A percentile compares a stretch with the other conserved stretches of the same genome.
Conservation (phyloP, 2,329 filamentous ascomycete species). For the Microdochium nivale region DNA sequence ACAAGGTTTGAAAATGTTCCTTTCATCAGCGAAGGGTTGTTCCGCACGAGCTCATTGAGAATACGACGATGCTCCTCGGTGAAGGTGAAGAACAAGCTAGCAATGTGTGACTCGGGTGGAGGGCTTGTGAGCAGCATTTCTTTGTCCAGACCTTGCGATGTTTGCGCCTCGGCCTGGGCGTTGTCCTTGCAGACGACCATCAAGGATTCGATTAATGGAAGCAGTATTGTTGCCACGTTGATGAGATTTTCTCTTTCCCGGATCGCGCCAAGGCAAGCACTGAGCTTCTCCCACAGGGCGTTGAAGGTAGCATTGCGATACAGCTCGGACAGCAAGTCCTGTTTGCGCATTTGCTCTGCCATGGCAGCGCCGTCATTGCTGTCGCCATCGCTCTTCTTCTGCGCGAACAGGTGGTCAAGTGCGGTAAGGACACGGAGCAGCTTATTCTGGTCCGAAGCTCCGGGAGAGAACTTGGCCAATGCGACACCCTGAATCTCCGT, state of each 20-base stretch:
- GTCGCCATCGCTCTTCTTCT: conserved; percentile 45
- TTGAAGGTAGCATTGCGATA: conserved; percentile 90
- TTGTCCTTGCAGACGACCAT: conserved; percentile 99
- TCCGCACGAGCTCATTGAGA: conserved; percentile 91
- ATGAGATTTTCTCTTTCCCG: conserved; percentile 90
- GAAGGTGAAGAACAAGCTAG: conserved; percentile 90
- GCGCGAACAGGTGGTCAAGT: conserved; percentile 89
- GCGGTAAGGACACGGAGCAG: conserved; percentile 86
- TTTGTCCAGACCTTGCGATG: conserved; percentile 40
- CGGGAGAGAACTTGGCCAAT: conserved; percentile 88
- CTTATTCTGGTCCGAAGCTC: conserved; percentile 94
- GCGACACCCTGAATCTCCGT: conserved; percentile 95
- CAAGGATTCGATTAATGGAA: conserved; percentile 88
- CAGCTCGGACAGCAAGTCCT: conserved; percentile 76
- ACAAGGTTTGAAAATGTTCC: conserved; percentile 93
- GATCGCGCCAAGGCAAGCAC: conserved; percentile 79
- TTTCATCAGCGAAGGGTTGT: conserved; percentile 97
- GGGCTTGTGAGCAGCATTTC: conserved; percentile 70
- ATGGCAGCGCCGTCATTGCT: conserved; percentile 6
- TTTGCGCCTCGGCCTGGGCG: conserved; percentile 59
- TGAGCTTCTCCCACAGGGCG: conserved; percentile 85
- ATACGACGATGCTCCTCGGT: conserved; percentile 97
- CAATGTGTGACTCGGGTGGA: conserved; percentile 71
- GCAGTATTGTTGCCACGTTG: conserved; percentile 89
- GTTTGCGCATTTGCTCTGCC: conserved; percentile 54